Conservation (phyloP, 208 protist genomes). For the Crithidia thermophila region DNA sequence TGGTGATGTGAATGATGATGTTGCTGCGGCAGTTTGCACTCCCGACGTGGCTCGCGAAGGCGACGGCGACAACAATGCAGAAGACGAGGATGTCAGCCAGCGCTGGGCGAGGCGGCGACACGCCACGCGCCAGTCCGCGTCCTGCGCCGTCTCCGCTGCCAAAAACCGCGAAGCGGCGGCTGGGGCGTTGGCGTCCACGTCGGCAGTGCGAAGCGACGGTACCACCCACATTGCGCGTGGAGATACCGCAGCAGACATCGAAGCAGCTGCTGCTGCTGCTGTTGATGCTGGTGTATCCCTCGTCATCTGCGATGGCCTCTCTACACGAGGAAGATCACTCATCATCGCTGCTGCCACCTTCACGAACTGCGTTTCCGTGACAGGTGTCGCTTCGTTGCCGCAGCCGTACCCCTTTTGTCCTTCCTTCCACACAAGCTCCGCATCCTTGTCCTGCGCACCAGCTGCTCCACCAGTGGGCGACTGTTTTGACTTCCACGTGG, state of each 20-base stretch:
- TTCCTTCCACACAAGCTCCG: no score
- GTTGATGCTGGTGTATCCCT: neutral
- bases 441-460: neutral
- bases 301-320: no score
- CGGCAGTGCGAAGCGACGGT: neutral
- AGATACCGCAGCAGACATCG: neutral
- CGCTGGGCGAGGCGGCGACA: slow-evolving; percentile 6
- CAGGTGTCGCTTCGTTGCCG: no score
- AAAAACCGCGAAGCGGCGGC: no score
- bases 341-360: no score
- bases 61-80: neutral
- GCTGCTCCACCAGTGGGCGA: no score
- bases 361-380: no score
- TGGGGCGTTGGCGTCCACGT: neutral
- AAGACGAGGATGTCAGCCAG: slow-evolving; percentile 2
- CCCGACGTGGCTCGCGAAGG: neutral
- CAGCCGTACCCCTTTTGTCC: no score
- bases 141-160: no score
- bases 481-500: neutral
- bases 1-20: neutral
- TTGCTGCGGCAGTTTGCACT: no score
- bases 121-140: neutral
- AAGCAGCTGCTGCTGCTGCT: neutral
- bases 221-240: no score
- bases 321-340: no score